Base-by-base conservation (phyloP, 768 basidiomycete species). In the Lactarius tabidus region DNA sequence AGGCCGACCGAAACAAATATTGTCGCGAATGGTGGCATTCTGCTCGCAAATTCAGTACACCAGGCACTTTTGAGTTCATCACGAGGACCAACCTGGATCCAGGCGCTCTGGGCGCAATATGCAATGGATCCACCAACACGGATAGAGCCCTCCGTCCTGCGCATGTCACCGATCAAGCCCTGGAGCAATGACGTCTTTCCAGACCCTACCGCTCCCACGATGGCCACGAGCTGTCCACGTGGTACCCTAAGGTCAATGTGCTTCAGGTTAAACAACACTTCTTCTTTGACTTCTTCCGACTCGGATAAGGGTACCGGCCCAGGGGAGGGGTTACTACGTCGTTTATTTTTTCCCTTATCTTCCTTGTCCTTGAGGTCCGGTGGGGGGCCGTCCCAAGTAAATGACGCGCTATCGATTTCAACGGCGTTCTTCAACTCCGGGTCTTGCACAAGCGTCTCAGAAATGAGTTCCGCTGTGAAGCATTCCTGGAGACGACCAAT, bases 11-110 rank as follows among this genome's bases (percentile, higher is more conserved):
- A 97, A 97, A 68, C 89, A 86, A 60, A 97, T 85, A 70, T 96
- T 97, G 53, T 96, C 93, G 59, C 92, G 82, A 38, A 95, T 84
- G 0, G 93, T 95, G 0, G 91, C 84, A 74, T 92, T 90, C 85
- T 89, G 64, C 4, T 56, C 41, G 23, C 18, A 29, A 26, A 36
- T 55, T 51, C 8, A 67, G 39, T 31, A 3, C 26, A 18, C 23
- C 36, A 2, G 0, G 58, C 28, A 70, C 29, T 20, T 33, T 60
- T 28, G 57, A 64, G 36, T 23, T 2, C 18, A 33, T 64, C 65
- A 67, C 20, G 3, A 53, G 3, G 12, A 60, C 61, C 2, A 64
- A 83, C 86, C 75, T 94, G 91, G 64, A 98, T 95, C 93, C 94
- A 97, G 14, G 94, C 89, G 52, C 81, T 87, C 72, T 98, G 95